Percentiles rank a stretch among this genome's conserved stretches.
These are phyloP conservation scores for Pyricularia grisea DNA, from an alignment of 2,329 filamentous ascomycete species.

Conservation along the genomic window DNA sequence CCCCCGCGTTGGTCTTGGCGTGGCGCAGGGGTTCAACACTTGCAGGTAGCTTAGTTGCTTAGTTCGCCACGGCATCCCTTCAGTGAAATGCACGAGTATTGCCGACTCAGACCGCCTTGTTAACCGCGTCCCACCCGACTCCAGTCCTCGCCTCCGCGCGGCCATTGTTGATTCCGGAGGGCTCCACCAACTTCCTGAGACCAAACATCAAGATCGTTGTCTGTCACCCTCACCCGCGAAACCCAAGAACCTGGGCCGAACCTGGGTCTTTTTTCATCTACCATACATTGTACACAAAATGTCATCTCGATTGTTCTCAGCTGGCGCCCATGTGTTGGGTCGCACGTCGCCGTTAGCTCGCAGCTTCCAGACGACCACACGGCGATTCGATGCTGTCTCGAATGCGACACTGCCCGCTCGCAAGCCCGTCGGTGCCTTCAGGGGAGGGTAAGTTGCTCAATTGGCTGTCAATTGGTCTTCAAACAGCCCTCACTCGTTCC, in stretches of 20 bases:
- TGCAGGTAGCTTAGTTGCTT: neutral
- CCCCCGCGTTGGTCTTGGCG: neutral
- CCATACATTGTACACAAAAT: constrained; percentile 20
- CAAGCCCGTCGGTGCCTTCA: constrained; percentile 51
- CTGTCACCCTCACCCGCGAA: neutral
- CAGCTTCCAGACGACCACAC: constrained; percentile 40
- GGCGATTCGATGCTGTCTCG: constrained; percentile 29
- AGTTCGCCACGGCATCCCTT: neutral
- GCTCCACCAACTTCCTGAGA: neutral
- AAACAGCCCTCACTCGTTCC: too few species aligned
- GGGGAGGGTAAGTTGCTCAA: constrained; percentile 42
- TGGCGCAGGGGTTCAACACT: neutral
- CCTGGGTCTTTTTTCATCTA: neutral
- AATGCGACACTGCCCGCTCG: constrained; percentile 40
- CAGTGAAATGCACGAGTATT: neutral
- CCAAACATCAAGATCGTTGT: neutral
- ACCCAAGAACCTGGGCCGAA: neutral
- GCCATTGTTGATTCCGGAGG: neutral
- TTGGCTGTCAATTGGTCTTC: neutral
- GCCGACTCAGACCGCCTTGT: neutral
- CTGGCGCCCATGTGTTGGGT: constrained; percentile 26
- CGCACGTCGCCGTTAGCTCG: constrained; percentile 16
- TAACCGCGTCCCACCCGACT: neutral
- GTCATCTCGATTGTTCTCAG: constrained; percentile 35
- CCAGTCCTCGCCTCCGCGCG: neutral